Conservation (phyloP, 257 asterid genomes). For the Gentiana straminea region DNA sequence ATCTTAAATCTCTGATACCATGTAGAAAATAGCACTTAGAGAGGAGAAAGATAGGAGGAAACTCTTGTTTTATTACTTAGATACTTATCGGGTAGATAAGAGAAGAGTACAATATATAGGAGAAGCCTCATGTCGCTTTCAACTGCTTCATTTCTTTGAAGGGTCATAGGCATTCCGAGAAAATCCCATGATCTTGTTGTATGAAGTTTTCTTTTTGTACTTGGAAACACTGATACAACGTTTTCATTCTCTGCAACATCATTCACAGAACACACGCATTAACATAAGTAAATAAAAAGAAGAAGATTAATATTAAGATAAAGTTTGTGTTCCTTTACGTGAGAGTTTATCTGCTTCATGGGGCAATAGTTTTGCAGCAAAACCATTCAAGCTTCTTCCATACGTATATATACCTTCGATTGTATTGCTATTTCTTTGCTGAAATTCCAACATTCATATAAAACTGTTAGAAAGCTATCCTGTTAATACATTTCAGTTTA, state of each 20-base stretch:
- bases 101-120: too few relatives aligned
- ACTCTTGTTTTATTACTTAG: too few relatives aligned
- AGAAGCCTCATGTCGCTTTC: constrained; percentile 28
- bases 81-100: too few relatives aligned
- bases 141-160: constrained; percentile 18
- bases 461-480: too few relatives aligned
- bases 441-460: constrained; percentile 4
- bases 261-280: too few relatives aligned
- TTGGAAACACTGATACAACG: constrained; percentile 51
- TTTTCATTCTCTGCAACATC: constrained; percentile 29
- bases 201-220: constrained; percentile 22
- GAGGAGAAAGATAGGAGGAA: too few relatives aligned
- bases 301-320: neutral
- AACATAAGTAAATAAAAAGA: too few relatives aligned
- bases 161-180: constrained; percentile 29
- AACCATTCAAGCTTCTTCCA: constrained; percentile 59
- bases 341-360: constrained; percentile 47
- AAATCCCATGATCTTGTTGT: constrained; percentile 82
- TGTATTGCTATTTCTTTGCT: constrained; percentile 42
- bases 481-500: neutral
- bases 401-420: constrained; percentile 51
- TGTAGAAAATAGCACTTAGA: too few relatives aligned
- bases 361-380: constrained; percentile 57
- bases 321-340: constrained; percentile 12
- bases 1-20: too few relatives aligned